A percentile compares a stretch with the other conserved stretches of the same genome.
phyloP scores from a whole-genome alignment of 1,284 basidiomycete species.

The Peniophora sp. region DNA sequence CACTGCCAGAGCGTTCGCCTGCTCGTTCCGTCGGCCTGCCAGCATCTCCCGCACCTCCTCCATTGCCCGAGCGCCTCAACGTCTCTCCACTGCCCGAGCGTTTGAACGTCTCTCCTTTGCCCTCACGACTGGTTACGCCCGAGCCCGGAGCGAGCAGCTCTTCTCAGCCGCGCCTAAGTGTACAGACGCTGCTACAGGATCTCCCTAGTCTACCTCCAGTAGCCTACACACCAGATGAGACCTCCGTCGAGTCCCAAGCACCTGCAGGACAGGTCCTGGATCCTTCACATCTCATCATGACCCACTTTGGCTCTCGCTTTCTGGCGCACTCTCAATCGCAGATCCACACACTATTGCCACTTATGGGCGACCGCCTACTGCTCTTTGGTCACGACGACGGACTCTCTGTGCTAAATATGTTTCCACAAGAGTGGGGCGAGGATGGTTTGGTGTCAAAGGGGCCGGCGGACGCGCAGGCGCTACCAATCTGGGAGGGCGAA shows the following conservation, averaged over 20 bases:
- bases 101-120: slow-evolving; percentile 32
- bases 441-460: slow-evolving; percentile 42
- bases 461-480: slow-evolving; percentile 59
- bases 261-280: slow-evolving; percentile 41
- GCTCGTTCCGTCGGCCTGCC: too few relatives aligned
- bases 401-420: slow-evolving; percentile 72
- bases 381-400: slow-evolving; percentile 72
- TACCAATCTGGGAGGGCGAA: slow-evolving; percentile 68
- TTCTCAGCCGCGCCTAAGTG: slow-evolving; percentile 24
- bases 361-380: slow-evolving; percentile 52
- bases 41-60: too few relatives aligned
- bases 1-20: too few relatives aligned
- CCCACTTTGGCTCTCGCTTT: slow-evolving; percentile 75
- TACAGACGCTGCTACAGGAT: slow-evolving; percentile 25
- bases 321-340: slow-evolving; percentile 68
- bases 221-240: slow-evolving; percentile 16
- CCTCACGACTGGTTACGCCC: slow-evolving; percentile 19
- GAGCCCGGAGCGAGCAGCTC: not conserved
- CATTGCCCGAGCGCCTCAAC: slow-evolving; percentile 4
- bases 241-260: slow-evolving; percentile 29
- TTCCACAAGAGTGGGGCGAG: slow-evolving; percentile 56
- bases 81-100: slow-evolving; percentile 4
- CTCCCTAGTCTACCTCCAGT: slow-evolving; percentile 18
- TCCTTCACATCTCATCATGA: slow-evolving; percentile 58
- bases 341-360: slow-evolving; percentile 65